Conservation (phyloP, 2,329 filamentous ascomycete species). For the Moelleriella libera region DNA sequence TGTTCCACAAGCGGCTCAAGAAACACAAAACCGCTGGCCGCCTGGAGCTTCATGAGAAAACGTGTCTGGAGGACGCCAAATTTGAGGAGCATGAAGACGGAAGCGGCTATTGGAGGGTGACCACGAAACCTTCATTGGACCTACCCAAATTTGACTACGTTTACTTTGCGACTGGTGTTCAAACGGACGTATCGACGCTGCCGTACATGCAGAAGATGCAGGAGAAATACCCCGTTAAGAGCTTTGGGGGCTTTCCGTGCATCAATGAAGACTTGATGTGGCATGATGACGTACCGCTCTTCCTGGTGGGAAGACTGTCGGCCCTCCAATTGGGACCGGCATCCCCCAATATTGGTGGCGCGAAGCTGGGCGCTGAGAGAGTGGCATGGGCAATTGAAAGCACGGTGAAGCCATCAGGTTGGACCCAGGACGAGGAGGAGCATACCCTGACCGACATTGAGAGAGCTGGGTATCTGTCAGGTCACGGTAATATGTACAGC, state of each 20-base stretch:
- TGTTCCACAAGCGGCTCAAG: slow-evolving; percentile 53
- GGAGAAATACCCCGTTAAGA: slow-evolving; percentile 44
- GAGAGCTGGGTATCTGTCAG: slow-evolving; percentile 16
- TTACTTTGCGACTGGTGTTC: slow-evolving; percentile 62
- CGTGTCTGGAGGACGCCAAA: slow-evolving; percentile 33
- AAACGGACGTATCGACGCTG: slow-evolving; percentile 45
- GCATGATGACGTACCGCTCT: slow-evolving; percentile 58
- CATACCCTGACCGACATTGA: slow-evolving; percentile 1
- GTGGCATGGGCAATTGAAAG: slow-evolving; percentile 59
- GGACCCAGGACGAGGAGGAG: slow-evolving; percentile 1
- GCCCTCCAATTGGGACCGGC: slow-evolving; percentile 56
- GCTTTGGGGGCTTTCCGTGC: slow-evolving; percentile 53
- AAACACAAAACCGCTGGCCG: slow-evolving; percentile 36
- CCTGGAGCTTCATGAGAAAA: slow-evolving; percentile 43
- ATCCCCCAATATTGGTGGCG: slow-evolving; percentile 60
- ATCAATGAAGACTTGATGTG: slow-evolving; percentile 67
- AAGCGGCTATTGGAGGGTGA: slow-evolving; percentile 22
- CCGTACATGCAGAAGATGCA: slow-evolving; percentile 47
- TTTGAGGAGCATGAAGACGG: slow-evolving; percentile 30
- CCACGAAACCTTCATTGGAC: slow-evolving; percentile 36
- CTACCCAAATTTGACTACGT: slow-evolving; percentile 52
- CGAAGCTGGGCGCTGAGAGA: slow-evolving; percentile 57
- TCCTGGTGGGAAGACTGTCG: slow-evolving; percentile 55
- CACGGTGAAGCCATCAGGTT: slow-evolving; percentile 15
- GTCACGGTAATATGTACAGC: slow-evolving; percentile 21